phyloP scores from a whole-genome alignment of 2,329 filamentous ascomycete species.

The Ilyonectria robusta region DNA sequence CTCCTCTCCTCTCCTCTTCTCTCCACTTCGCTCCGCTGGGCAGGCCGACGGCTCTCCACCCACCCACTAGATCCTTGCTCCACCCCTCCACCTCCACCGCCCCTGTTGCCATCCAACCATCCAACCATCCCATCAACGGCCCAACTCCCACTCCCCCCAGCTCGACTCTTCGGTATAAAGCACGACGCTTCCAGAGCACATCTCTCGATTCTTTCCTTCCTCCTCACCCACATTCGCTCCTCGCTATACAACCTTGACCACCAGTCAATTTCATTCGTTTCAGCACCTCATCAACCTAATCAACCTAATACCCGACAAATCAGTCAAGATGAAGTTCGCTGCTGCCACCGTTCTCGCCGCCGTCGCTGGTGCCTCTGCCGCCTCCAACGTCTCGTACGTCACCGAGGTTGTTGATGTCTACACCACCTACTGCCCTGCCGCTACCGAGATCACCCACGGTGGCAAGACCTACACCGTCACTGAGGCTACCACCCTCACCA shows the following conservation, averaged over 20 bases:
- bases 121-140: constrained; percentile 38
- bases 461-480: constrained; percentile 79
- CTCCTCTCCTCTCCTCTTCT: constrained; percentile 28
- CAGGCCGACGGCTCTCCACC: constrained; percentile 25
- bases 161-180: constrained; percentile 62
- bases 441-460: constrained; percentile 75
- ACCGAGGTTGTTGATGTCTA: constrained; percentile 77
- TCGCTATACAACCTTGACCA: constrained; percentile 48
- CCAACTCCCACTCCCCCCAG: constrained; percentile 36
- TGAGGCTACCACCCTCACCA: constrained; percentile 77
- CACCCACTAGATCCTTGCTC: not conserved
- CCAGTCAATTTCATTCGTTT: constrained; percentile 50
- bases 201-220: constrained; percentile 53
- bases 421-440: constrained; percentile 80
- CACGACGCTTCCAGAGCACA: constrained; percentile 57
- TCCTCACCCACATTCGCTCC: constrained; percentile 58
- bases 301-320: constrained; percentile 59
- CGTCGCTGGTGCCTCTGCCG: constrained; percentile 65
- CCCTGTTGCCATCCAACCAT: constrained; percentile 27
- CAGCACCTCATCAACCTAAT: constrained; percentile 45
- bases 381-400: constrained; percentile 63
- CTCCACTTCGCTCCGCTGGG: constrained; percentile 27
- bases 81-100: constrained; percentile 35
- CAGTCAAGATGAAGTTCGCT: constrained; percentile 77
- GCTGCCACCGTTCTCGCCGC: constrained; percentile 66